These are phyloP conservation scores for Aureobasidium leucospermi DNA, from an alignment of 2,329 filamentous ascomycete species.

Conservation along the genomic window DNA sequence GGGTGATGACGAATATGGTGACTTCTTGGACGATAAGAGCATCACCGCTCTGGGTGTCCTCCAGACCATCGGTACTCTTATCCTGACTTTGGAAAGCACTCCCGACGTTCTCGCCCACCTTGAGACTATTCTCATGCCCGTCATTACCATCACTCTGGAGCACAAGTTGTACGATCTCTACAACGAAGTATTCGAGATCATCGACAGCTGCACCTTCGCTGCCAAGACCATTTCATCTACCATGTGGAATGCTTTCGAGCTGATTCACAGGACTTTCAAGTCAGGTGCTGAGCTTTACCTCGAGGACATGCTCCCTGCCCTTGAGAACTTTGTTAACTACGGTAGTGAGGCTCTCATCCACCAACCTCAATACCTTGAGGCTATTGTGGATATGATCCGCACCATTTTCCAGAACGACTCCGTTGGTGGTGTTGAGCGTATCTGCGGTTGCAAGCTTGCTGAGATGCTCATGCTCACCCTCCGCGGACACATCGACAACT, in stretches of 20 bases:
- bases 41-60: constrained; percentile 93
- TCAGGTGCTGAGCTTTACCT: constrained; percentile 93
- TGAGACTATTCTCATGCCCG: constrained; percentile 92
- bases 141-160: constrained; percentile 90
- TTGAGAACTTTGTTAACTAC: constrained; percentile 97
- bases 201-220: constrained; percentile 97
- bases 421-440: constrained; percentile 86
- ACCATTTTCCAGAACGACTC: constrained; percentile 92
- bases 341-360: constrained; percentile 72
- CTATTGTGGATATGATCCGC: constrained; percentile 86
- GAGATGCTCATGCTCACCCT: constrained; percentile 97
- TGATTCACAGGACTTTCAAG: constrained; percentile 96
- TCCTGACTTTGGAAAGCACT: constrained; percentile 92
- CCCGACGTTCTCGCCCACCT: constrained; percentile 91
- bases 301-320: constrained; percentile 95
- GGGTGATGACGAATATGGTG: constrained; percentile 72
- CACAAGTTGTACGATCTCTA: constrained; percentile 98
- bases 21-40: constrained; percentile 96
- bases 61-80: constrained; percentile 95
- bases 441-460: constrained; percentile 94
- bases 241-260: constrained; percentile 98
- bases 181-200: constrained; percentile 98
- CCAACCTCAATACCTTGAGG: constrained; percentile 79
- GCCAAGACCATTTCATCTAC: constrained; percentile 91
- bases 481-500: constrained; percentile 78